Evolutionary conservation across 768 basidiomycete species (phyloP).

Genomic region (Psilocybe cubensis): DNA sequence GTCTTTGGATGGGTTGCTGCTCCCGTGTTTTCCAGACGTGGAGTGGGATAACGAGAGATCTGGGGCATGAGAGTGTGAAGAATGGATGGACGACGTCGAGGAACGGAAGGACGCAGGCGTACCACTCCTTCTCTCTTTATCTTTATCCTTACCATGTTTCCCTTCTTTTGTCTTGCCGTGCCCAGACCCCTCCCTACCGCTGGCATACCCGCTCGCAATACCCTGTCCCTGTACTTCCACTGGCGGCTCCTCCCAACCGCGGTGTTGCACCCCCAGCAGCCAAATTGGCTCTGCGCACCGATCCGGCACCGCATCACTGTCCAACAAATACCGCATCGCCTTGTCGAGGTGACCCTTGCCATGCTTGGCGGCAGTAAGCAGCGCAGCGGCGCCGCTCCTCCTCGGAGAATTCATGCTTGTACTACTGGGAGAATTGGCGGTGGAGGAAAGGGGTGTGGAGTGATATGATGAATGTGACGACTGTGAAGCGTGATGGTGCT

Average conservation of each 20-base stretch:
- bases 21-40: conserved; percentile 17
- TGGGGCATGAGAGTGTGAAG: conserved; percentile 17
- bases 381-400: conserved; percentile 36
- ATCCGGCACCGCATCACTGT: conserved; percentile 87
- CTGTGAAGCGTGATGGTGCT: conserved; percentile 26
- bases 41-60: conserved; percentile 28
- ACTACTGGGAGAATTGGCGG: neutral
- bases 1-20: conserved; percentile 25
- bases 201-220: no score
- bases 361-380: conserved; percentile 72
- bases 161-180: no score
- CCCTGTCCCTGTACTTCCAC: no score
- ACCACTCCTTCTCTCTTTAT: conserved; percentile 21
- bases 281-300: conserved; percentile 84
- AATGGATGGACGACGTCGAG: conserved; percentile 35
- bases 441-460: conserved; percentile 7
- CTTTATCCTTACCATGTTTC: no score
- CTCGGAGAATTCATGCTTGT: no score
- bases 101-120: conserved; percentile 51
- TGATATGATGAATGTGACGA: conserved; percentile 5
- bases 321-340: conserved; percentile 88
- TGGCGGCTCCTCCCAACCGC: conserved; percentile 5
- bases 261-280: conserved; percentile 83
- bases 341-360: conserved; percentile 81
- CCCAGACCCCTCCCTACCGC: no score